A percentile compares a stretch with the other conserved stretches of the same genome.
These are phyloP conservation scores for Cutaneotrichosporon cavernicola DNA, from an alignment of 1,284 basidiomycete species.

Conservation along the genomic window DNA sequence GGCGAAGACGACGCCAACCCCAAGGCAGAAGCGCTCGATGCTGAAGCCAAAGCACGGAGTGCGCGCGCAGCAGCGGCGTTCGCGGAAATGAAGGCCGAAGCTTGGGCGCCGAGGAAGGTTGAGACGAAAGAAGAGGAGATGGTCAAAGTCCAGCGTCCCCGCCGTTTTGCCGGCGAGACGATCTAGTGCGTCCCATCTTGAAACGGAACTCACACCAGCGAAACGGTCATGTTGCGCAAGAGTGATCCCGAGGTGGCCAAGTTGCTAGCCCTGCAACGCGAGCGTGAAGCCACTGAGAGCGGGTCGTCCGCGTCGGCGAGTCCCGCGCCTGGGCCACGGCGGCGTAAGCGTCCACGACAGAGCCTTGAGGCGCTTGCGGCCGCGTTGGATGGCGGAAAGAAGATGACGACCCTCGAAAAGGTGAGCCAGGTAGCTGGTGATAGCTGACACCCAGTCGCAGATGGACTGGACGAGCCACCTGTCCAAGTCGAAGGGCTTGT, in stretches of 20 bases:
- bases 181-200: conserved; percentile 38
- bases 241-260: conserved; percentile 45
- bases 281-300: neutral
- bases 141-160: conserved; percentile 44
- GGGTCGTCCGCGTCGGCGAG: conserved; percentile 7
- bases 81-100: conserved; percentile 19
- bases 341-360: conserved; percentile 46
- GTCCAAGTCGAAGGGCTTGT: conserved; percentile 26
- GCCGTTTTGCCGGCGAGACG: conserved; percentile 49
- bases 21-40: conserved; percentile 11
- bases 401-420: conserved; percentile 54
- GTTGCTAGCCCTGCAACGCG: conserved; percentile 26
- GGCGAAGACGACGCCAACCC: conserved; percentile 14
- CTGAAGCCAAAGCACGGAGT: conserved; percentile 13
- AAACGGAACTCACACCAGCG: conserved; percentile 32
- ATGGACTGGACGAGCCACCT: conserved; percentile 52
- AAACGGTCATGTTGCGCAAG: conserved; percentile 39
- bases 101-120: conserved; percentile 2
- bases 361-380: conserved; percentile 50
- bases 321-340: conserved; percentile 18
- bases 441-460: conserved; percentile 35
- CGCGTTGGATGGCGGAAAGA: conserved; percentile 48
- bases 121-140: conserved; percentile 26
- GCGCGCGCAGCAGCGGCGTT: conserved; percentile 22
- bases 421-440: conserved; percentile 22